Evolutionary conservation across 1,284 basidiomycete species (phyloP), one percentile per base, ranked within the genome.

Genomic region (Ustanciosporium gigantosporum): DNA sequence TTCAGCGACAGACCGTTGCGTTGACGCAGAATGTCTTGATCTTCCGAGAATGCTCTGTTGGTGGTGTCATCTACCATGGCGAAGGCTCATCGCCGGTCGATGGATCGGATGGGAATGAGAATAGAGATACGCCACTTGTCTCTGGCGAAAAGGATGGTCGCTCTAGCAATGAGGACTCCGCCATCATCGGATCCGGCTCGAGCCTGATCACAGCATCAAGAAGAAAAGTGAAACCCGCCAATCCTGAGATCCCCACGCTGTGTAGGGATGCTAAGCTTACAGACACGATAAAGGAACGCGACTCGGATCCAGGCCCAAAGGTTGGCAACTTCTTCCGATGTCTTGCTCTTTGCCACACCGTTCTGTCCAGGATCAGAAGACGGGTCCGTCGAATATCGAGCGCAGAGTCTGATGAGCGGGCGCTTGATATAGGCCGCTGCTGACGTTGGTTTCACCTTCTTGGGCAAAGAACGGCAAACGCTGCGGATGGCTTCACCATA

Each of bases 1-100:
- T 92, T 95, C 78, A 90, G 89, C 17, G 94, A 99, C 82, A 99
- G 82, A 98, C 94, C 0, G 93, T 95, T 17, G 98, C 95, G 1
- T 81, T 97, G 46, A 99, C 95, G 0, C 81, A 96, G 85, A 97
- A 98, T 78, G 85, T 86, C 17, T 97, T 98, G 95, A 84, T 94
- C 32, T 99, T 98, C 83, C 84, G 90, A 36, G 86, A 91, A 76
- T 97, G 92, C 68, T 90, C 90, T 2, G 85, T 99, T 37, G 90
- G 86, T 2, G 92, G 92, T 6, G 85, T 84, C 66, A 81, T 85
- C 6, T 94, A 93, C 79, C 81, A 80, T 24, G 90, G 90, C 16
- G 86, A 88, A 44, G 72, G 27, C 8, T 17, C 27, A 13, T 48
- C 46, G 1, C 39, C 43, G 31, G 41, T 42, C 14, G 50, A 65